A percentile compares a stretch with the other conserved stretches of the same genome.
Conservation (phyloP, 169 alveolate genomes). For the Miamiensis avidus region DNA sequence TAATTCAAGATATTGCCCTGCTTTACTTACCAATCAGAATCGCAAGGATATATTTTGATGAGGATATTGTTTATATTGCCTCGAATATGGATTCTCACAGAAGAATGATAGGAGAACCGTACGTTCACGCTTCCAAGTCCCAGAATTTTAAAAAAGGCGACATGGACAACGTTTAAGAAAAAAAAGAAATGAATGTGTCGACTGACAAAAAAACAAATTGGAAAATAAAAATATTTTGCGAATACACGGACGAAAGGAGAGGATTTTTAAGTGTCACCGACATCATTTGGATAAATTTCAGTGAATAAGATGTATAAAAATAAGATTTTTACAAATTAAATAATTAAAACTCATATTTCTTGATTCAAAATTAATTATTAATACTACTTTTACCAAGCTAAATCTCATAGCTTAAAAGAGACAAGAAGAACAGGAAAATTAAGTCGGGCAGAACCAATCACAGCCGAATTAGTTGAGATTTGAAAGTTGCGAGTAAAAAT, state of each 20-base stretch:
- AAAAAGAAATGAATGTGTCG: slow-evolving; percentile 40
- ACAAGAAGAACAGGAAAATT: slow-evolving; percentile 1
- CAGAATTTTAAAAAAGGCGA: slow-evolving; percentile 8
- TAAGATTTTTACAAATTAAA: neutral
- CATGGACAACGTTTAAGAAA: neutral
- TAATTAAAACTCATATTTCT: neutral
- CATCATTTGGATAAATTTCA: slow-evolving; percentile 39
- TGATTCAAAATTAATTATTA: neutral
- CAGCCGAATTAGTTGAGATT: neutral
- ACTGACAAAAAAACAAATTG: slow-evolving; percentile 44
- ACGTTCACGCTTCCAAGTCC: slow-evolving; percentile 42
- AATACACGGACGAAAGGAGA: slow-evolving; percentile 37
- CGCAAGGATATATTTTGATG: slow-evolving; percentile 41
- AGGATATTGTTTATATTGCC: slow-evolving; percentile 41
- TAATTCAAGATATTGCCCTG: slow-evolving; percentile 33
- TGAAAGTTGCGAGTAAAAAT: slow-evolving; percentile 25
- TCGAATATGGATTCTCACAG: slow-evolving; percentile 28
- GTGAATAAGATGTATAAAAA: slow-evolving; percentile 39
- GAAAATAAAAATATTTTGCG: slow-evolving; percentile 40
- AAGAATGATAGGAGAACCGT: slow-evolving; percentile 42
- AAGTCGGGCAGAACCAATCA: neutral
- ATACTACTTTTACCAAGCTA: slow-evolving; percentile 21
- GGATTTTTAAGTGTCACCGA: slow-evolving; percentile 39
- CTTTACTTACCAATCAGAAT: slow-evolving; percentile 36
- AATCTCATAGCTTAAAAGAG: slow-evolving; percentile 33